These are phyloP conservation scores for Mortierella sp. DNA, from an alignment of 371 early-diverging fungal genomes.

Conservation along the genomic window DNA sequence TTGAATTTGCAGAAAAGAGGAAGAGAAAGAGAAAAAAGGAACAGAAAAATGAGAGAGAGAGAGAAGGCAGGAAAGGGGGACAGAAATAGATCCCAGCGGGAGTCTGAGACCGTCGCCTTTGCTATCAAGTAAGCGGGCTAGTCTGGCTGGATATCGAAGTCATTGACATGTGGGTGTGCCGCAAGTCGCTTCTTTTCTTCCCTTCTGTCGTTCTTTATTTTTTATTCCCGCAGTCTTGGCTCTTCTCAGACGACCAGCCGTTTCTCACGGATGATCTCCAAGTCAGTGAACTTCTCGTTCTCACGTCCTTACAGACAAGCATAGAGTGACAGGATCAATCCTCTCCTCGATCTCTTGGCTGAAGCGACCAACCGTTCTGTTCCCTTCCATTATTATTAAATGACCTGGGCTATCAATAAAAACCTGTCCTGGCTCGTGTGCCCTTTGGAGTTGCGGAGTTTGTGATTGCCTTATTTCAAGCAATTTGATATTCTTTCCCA, in stretches of 20 bases:
- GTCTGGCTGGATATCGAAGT: not conserved
- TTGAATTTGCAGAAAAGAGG: slow-evolving; percentile 27
- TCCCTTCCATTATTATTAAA: too few species aligned
- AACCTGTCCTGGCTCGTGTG: slow-evolving; percentile 17
- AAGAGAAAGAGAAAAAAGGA: slow-evolving; percentile 5
- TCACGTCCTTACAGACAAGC: too few species aligned
- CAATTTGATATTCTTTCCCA: not conserved
- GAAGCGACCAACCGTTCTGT: too few species aligned
- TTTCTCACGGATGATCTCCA: too few species aligned
- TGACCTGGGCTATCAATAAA: too few species aligned
- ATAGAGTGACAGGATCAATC: too few species aligned
- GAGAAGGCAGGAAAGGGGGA: not conserved
- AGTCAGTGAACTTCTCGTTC: too few species aligned
- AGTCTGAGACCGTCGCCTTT: not conserved
- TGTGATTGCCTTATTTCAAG: not conserved
- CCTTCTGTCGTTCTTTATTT: not conserved
- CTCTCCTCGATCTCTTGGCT: too few species aligned
- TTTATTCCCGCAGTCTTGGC: not conserved
- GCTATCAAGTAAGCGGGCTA: not conserved
- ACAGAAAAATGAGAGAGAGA: slow-evolving; percentile 6
- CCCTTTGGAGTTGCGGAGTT: slow-evolving; percentile 27
- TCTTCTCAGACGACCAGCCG: not conserved
- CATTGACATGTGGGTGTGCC: slow-evolving; percentile 9
- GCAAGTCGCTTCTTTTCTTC: not conserved
- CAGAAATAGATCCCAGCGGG: slow-evolving; percentile 1